Evolutionary conservation across 352 stramenopile genomes (phyloP).

Genomic region (Phytophthora constricta): DNA sequence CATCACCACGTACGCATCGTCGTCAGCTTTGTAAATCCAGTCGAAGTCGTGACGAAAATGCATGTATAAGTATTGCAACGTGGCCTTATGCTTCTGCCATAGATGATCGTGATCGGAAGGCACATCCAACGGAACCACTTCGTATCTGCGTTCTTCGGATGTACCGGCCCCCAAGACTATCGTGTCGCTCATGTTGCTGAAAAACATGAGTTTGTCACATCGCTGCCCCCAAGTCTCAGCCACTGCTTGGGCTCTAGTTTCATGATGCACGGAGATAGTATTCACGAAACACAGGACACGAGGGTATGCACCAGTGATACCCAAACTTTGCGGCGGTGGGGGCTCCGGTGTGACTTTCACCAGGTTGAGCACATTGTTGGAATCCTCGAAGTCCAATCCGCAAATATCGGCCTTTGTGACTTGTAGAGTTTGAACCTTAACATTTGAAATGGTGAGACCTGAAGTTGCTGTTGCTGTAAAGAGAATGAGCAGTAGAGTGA

Average conservation of each 20-base stretch:
- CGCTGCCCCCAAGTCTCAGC: conserved; percentile 86
- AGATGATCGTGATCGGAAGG: conserved; percentile 79
- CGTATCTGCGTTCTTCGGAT: conserved; percentile 34
- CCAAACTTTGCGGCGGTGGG: neutral
- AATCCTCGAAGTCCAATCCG: conserved; percentile 50
- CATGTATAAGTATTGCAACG: conserved; percentile 68
- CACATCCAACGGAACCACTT: conserved; percentile 73
- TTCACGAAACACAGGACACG: conserved; percentile 82
- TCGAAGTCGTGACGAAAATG: conserved; percentile 81
- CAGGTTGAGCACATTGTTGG: conserved; percentile 45
- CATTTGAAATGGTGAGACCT: too few species aligned
- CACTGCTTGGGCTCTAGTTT: conserved; percentile 61
- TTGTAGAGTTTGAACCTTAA: too few species aligned
- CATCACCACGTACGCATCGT: conserved; percentile 82
- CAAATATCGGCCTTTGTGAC: conserved; percentile 52
- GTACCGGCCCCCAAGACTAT: conserved; percentile 46
- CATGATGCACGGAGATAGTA: conserved; percentile 77
- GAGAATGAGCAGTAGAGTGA: too few species aligned
- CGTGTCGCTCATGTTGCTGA: conserved; percentile 71
- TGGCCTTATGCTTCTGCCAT: conserved; percentile 85
- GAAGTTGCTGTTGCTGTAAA: too few species aligned
- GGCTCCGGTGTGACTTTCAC: conserved; percentile 49
- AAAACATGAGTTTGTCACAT: conserved; percentile 82
- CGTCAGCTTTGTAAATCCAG: conserved; percentile 89
- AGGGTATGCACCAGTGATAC: conserved; percentile 38